Evolutionary conservation across 2,329 filamentous ascomycete genomes (phyloP).

Genomic region (Cladosporium sp.): DNA sequence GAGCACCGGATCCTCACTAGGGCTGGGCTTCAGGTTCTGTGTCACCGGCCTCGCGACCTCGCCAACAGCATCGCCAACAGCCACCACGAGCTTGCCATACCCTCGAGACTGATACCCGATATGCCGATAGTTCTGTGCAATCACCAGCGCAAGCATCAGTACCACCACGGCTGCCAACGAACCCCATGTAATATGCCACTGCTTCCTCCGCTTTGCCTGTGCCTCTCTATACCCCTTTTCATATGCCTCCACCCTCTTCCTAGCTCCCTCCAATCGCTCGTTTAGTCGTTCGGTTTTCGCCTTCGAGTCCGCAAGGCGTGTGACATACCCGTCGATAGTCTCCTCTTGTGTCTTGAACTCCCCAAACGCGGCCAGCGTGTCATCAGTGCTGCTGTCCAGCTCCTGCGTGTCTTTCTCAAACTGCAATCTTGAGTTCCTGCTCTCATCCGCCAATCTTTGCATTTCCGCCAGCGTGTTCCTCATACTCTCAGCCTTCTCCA

Average conservation of each 20-base stretch:
- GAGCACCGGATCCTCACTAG: constrained; percentile 26
- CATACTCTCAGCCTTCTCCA: constrained; percentile 62
- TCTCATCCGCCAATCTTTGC: constrained; percentile 61
- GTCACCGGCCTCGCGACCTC: constrained; percentile 19
- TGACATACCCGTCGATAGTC: constrained; percentile 58
- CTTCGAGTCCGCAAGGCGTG: constrained; percentile 56
- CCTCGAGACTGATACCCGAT: constrained; percentile 18
- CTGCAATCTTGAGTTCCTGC: constrained; percentile 52
- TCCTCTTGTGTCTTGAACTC: constrained; percentile 61
- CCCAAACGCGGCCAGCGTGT: constrained; percentile 57
- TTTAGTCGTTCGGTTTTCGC: constrained; percentile 57
- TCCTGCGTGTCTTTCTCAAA: constrained; percentile 19
- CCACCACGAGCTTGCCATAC: constrained; percentile 17
- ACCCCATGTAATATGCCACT: constrained; percentile 27
- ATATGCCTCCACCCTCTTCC: constrained; percentile 61
- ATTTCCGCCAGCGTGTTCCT: constrained; percentile 61
- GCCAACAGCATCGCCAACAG: constrained; percentile 18
- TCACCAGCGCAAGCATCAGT: constrained; percentile 22
- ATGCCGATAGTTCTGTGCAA: constrained; percentile 23
- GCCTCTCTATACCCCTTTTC: constrained; percentile 62
- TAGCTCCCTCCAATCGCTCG: constrained; percentile 59
- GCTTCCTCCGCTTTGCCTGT: constrained; percentile 53
- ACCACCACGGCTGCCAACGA: constrained; percentile 21
- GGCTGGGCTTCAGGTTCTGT: constrained; percentile 16
- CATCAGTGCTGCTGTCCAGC: constrained; percentile 56